A percentile compares a stretch with the other conserved stretches of the same genome.
Evolutionary conservation across 768 basidiomycete species (phyloP).

Genomic region (Mycena albidolilacea): DNA sequence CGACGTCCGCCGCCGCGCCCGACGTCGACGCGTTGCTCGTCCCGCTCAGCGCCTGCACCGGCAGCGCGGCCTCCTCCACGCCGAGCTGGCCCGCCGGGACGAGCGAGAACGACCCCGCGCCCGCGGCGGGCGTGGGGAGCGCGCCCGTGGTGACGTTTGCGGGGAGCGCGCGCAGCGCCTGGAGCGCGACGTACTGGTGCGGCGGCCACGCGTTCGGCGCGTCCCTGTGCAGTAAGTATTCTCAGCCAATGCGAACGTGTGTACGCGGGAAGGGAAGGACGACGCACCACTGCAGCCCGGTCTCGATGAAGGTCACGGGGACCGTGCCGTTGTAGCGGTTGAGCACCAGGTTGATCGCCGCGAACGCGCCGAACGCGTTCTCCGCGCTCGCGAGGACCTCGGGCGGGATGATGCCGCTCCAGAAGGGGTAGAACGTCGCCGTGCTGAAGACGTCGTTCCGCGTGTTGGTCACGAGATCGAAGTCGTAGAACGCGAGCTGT

Average conservation of each 20-base stretch:
- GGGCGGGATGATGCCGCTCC: constrained; percentile 88
- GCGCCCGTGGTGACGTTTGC: constrained; percentile 73
- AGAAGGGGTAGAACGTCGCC: constrained; percentile 88
- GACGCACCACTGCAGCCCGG: constrained; percentile 84
- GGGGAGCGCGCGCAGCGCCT: constrained; percentile 83
- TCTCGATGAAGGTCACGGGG: constrained; percentile 83
- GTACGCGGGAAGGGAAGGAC: neutral
- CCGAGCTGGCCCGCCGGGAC: constrained; percentile 89
- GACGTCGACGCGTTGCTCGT: constrained; percentile 64
- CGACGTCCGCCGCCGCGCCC: constrained; percentile 75
- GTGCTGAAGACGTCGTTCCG: constrained; percentile 78
- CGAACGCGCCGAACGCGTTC: constrained; percentile 81
- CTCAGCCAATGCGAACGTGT: too few species aligned
- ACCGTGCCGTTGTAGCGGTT: constrained; percentile 91
- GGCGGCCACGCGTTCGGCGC: constrained; percentile 93
- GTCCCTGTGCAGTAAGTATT: constrained; percentile 63
- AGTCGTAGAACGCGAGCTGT: constrained; percentile 91
- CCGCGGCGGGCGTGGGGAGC: constrained; percentile 65
- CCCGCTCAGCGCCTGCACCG: constrained; percentile 70
- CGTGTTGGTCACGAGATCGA: constrained; percentile 78
- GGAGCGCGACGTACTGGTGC: constrained; percentile 84
- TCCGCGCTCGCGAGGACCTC: constrained; percentile 70
- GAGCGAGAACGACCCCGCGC: constrained; percentile 75
- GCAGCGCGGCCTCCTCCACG: constrained; percentile 78
- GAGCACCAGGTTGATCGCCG: constrained; percentile 82